These are phyloP conservation scores for Epichloe gansuensis DNA, from an alignment of 2,329 filamentous ascomycete species.

Conservation along the genomic window DNA sequence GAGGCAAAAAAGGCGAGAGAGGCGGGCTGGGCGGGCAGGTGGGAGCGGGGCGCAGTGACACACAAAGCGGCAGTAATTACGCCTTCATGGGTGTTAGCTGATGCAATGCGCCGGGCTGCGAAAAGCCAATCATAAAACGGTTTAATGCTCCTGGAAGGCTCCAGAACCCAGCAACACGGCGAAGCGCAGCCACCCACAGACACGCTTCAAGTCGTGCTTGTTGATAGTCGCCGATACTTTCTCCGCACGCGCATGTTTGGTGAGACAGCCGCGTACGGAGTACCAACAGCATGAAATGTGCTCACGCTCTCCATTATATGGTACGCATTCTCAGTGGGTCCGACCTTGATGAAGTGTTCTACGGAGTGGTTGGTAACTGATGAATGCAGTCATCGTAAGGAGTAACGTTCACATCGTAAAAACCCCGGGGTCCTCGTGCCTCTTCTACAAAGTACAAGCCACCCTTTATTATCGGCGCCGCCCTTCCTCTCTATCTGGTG, in stretches of 20 bases:
- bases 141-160: conserved; percentile 20
- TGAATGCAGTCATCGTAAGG: conserved; percentile 3
- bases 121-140: conserved; percentile 7
- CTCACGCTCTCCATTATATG: neutral
- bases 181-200: no score
- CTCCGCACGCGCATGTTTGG: conserved; percentile 1
- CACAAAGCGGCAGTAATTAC: conserved; percentile 11
- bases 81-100: conserved; percentile 15
- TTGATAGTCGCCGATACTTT: neutral
- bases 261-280: conserved; percentile 4
- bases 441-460: no score
- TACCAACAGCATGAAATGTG: conserved; percentile 9
- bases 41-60: conserved; percentile 16
- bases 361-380: neutral
- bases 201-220: no score
- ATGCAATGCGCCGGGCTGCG: conserved; percentile 1
- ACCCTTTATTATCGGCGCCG: no score
- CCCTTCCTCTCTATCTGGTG: no score
- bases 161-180: conserved; percentile 18
- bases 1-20: conserved; percentile 5
- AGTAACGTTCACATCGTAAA: no score
- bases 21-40: neutral
- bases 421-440: no score
- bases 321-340: conserved; percentile 8
- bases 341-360: neutral